Base-by-base conservation (phyloP, 106 monocot species). In the Platanthera zijinensis region DNA sequence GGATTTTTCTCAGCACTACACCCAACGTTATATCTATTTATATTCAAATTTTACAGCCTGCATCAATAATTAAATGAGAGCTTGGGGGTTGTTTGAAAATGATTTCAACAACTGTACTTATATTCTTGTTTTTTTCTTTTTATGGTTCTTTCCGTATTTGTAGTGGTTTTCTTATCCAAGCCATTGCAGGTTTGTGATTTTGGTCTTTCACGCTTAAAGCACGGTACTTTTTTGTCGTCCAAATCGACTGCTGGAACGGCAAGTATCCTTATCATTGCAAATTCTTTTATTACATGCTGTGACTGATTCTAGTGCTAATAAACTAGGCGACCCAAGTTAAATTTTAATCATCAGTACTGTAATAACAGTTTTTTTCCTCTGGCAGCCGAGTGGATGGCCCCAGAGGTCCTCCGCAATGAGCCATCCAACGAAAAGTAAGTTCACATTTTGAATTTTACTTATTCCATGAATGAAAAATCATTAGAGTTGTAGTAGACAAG, bases 361-460 rank as follows among this genome's bases (percentile, higher is more conserved):
- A 8, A 10, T 71, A 67, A 7, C 14, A 71, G 6, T 71, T 71
- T n/a, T 46, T 13, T 48, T 71, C 15, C 21, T 46, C 11, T 71
- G 48, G 17, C 81, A 96, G 96, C 93, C 96, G 28, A 96, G 77
- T 96, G 96, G 96, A 96, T 96, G 96, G 96, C 96, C 73, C 96
- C 96, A 46, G 96, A 96, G 79, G 96, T 96, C 57, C 80, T 96
- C 74, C 89, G 96, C 21, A 96, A 96, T 79, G 96, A 96, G 77
- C 89, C 84, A 61, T 96, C 96, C 54, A 93, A 96, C 80, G 96
- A 96, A 63, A 96, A 96, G 96, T 96, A 78, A 84, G 89, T 82
- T 71, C 59, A 21, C 8, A n/a, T 61, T 61, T n/a, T 21, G n/a
- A 21, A 18, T 17, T 57, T 57, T 19, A 6, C 8, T 61, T 61